Percentiles rank a stretch among this genome's conserved stretches.
These are phyloP conservation scores for Candida golubevii DNA, from an alignment of 805 yeast genomes.

Conservation along the genomic window DNA sequence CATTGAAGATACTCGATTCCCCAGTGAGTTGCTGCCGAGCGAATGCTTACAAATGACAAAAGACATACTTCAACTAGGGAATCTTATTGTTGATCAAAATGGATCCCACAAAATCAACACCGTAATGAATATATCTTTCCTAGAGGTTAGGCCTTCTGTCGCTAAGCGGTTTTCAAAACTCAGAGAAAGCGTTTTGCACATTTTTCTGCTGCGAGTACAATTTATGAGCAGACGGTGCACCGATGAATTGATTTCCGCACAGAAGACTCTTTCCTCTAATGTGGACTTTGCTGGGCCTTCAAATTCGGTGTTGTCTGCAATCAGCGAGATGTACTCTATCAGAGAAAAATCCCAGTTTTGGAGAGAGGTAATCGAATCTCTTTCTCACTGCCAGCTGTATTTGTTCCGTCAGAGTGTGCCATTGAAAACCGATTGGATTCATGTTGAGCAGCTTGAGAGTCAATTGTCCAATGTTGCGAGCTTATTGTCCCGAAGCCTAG, in stretches of 20 bases:
- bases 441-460: conserved; percentile 57
- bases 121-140: conserved; percentile 4
- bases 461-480: conserved; percentile 41
- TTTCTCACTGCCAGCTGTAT: conserved; percentile 29
- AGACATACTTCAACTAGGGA: conserved; percentile 41
- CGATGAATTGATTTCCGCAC: conserved; percentile 6
- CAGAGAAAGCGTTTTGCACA: neutral
- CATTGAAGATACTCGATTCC: conserved; percentile 11
- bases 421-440: conserved; percentile 53
- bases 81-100: conserved; percentile 49
- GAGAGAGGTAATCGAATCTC: conserved; percentile 9
- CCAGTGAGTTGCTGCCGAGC: conserved; percentile 15
- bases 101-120: conserved; percentile 1
- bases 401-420: conserved; percentile 42
- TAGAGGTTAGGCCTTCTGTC: conserved; percentile 3
- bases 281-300: conserved; percentile 1
- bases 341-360: conserved; percentile 3
- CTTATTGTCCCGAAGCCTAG: conserved; percentile 31
- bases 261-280: conserved; percentile 1
- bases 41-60: conserved; percentile 48
- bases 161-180: neutral
- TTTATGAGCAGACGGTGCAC: neutral
- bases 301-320: neutral
- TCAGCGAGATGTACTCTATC: conserved; percentile 1
- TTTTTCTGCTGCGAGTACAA: conserved; percentile 6